Percentiles rank a stretch among this genome's conserved stretches.
Conservation (phyloP, 345 rosid genomes). For the Syzygium aromaticum region DNA sequence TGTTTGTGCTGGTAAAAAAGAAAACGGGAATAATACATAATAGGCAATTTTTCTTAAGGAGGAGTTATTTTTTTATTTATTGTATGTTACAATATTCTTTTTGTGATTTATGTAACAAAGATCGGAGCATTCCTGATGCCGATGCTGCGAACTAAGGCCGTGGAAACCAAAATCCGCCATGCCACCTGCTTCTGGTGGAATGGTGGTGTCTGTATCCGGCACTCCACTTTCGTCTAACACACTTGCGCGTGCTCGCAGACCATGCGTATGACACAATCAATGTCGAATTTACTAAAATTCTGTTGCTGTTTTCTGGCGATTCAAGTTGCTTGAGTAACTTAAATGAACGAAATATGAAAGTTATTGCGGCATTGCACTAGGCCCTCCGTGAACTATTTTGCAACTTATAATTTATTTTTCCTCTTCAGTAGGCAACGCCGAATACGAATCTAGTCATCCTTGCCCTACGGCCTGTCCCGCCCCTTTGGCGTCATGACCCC, state of each 20-base stretch:
- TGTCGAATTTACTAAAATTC: neutral
- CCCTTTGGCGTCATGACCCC: neutral
- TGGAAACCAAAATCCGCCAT: conserved; percentile 72
- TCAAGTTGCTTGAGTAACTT: neutral
- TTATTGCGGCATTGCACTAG: neutral
- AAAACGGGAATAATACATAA: neutral
- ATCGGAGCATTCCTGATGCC: conserved; percentile 24
- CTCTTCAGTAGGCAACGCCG: neutral
- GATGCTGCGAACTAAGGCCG: conserved; percentile 69
- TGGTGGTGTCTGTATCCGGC: conserved; percentile 65
- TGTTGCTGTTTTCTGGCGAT: neutral
- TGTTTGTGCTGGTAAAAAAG: neutral
- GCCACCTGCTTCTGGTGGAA: conserved; percentile 54
- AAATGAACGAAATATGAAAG: neutral
- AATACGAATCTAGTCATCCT: neutral
- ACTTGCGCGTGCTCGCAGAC: conserved; percentile 60
- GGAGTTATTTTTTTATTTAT: neutral
- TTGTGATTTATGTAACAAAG: neutral
- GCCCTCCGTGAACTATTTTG: neutral
- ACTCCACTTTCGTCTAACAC: conserved; percentile 62
- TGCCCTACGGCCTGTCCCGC: neutral
- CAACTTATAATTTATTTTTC: neutral
- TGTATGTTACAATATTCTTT: neutral
- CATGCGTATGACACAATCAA: conserved; percentile 9
- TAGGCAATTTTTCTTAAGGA: neutral